phyloP scores from a whole-genome alignment of 805 yeast species.

The Metschnikowia bowlesiae region DNA sequence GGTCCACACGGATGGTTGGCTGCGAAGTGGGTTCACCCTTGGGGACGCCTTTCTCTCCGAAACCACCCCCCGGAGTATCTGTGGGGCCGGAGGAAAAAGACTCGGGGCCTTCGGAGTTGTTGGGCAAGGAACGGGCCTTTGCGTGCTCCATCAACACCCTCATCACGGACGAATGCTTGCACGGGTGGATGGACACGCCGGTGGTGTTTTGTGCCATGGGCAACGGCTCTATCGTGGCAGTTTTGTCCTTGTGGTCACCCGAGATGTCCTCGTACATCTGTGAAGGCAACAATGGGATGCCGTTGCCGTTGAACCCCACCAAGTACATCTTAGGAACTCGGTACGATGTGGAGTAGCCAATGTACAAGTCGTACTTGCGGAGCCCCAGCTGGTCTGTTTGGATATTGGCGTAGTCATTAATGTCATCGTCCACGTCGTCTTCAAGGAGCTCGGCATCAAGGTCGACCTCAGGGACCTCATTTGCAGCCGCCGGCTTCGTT shows the following conservation, averaged over 20 bases:
- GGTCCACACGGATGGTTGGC: slow-evolving; percentile 69
- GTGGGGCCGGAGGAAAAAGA: too few species aligned
- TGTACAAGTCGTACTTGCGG: slow-evolving; percentile 82
- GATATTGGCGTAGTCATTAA: slow-evolving; percentile 31
- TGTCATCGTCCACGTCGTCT: slow-evolving; percentile 24
- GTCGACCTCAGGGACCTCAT: slow-evolving; percentile 22
- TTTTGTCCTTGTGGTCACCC: slow-evolving; percentile 87
- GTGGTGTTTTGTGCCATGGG: slow-evolving; percentile 78
- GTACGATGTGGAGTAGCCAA: slow-evolving; percentile 90
- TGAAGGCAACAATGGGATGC: slow-evolving; percentile 79
- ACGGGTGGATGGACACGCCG: slow-evolving; percentile 90
- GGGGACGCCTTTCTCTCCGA: too few species aligned
- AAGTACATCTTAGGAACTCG: slow-evolving; percentile 93
- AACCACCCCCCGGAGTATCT: too few species aligned
- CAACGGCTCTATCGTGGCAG: slow-evolving; percentile 91
- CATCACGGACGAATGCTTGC: slow-evolving; percentile 95
- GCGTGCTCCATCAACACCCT: slow-evolving; percentile 74
- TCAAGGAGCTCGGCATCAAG: slow-evolving; percentile 28
- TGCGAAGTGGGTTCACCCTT: neutral
- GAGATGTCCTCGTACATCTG: slow-evolving; percentile 95
- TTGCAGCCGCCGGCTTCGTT: neutral
- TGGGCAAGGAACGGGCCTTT: slow-evolving; percentile 28
- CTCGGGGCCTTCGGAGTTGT: neutral
- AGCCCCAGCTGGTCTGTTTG: slow-evolving; percentile 31
- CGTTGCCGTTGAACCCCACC: slow-evolving; percentile 79